Evolutionary conservation across 805 yeast species (phyloP).

Genomic region (Wickerhamiella parazyma): DNA sequence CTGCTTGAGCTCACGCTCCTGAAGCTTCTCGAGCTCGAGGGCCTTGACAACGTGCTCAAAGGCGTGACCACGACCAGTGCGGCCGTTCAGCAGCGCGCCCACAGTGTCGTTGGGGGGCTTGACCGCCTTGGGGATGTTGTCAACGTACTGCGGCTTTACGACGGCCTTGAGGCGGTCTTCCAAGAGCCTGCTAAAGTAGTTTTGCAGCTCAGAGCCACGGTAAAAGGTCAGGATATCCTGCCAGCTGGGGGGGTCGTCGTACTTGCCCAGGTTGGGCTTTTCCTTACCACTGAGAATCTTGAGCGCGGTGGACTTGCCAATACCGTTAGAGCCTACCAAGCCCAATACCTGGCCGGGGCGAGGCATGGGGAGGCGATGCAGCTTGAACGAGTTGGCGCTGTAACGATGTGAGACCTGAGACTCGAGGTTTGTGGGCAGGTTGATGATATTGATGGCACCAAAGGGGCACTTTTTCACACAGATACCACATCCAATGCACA

Average conservation of each 20-base stretch:
- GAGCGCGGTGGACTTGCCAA: slow-evolving; percentile 94
- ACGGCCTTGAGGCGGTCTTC: slow-evolving; percentile 94
- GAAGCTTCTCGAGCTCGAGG: slow-evolving; percentile 61
- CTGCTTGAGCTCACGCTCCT: slow-evolving; percentile 77
- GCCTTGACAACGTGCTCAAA: slow-evolving; percentile 52
- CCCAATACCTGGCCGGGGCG: slow-evolving; percentile 98
- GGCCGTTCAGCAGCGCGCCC: slow-evolving; percentile 65
- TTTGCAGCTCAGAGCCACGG: slow-evolving; percentile 96
- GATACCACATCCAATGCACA: slow-evolving; percentile 99
- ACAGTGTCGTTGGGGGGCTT: slow-evolving; percentile 76
- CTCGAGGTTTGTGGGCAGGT: slow-evolving; percentile 90
- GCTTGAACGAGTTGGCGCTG: slow-evolving; percentile 93
- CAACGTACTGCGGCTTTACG: slow-evolving; percentile 97
- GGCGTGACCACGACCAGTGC: slow-evolving; percentile 56
- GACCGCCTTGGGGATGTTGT: slow-evolving; percentile 91
- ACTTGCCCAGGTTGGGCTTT: slow-evolving; percentile 90
- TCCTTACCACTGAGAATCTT: slow-evolving; percentile 95
- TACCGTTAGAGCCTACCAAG: slow-evolving; percentile 97
- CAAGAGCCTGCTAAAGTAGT: slow-evolving; percentile 82
- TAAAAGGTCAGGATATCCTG: slow-evolving; percentile 78
- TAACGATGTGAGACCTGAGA: slow-evolving; percentile 90
- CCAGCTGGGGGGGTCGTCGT: slow-evolving; percentile 97
- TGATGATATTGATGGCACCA: slow-evolving; percentile 91
- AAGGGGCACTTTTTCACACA: slow-evolving; percentile 98
- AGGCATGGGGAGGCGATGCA: slow-evolving; percentile 94